phyloP scores from a whole-genome alignment of 1,284 basidiomycete species.

The Apiotrichum siamense region DNA sequence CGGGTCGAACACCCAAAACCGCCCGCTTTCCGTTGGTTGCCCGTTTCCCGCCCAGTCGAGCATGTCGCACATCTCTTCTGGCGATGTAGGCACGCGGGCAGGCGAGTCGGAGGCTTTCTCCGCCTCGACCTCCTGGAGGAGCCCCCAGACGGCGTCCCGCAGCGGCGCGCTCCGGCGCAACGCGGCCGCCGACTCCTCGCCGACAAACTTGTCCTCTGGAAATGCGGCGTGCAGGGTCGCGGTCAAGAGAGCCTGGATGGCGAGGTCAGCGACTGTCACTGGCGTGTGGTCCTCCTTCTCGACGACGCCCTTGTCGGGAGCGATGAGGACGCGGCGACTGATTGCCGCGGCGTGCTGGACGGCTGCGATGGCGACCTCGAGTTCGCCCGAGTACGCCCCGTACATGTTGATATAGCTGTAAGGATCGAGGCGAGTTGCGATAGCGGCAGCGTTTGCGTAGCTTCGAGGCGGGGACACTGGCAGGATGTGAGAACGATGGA shows the following conservation, averaged over 20 bases:
- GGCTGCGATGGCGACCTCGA: not conserved
- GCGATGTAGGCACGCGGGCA: not conserved
- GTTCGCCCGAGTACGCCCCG: not conserved
- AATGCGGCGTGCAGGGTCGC: not conserved
- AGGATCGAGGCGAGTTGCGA: not conserved
- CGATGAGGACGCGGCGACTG: not conserved
- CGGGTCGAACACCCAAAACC: not conserved
- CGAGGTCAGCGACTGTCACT: not conserved
- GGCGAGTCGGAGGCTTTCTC: not conserved
- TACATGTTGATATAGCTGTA: not conserved
- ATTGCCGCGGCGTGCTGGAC: not conserved
- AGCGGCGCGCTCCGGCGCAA: not conserved
- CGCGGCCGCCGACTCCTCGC: not conserved
- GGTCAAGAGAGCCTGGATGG: constrained; percentile 1
- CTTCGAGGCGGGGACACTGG: too few species aligned
- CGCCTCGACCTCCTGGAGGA: not conserved
- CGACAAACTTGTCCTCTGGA: not conserved
- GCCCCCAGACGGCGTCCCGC: not conserved
- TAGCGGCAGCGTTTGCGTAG: too few species aligned
- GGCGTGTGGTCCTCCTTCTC: constrained; percentile 1
- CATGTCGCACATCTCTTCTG: not conserved
- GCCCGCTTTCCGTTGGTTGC: not conserved
- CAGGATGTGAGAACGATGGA: too few species aligned
- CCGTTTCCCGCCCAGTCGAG: not conserved
- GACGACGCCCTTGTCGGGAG: not conserved